Percentiles rank a stretch among this genome's conserved stretches.
Evolutionary conservation across 495 filamentous ascomycete species (phyloP).

Genomic region (Neohortaea acidophila): DNA sequence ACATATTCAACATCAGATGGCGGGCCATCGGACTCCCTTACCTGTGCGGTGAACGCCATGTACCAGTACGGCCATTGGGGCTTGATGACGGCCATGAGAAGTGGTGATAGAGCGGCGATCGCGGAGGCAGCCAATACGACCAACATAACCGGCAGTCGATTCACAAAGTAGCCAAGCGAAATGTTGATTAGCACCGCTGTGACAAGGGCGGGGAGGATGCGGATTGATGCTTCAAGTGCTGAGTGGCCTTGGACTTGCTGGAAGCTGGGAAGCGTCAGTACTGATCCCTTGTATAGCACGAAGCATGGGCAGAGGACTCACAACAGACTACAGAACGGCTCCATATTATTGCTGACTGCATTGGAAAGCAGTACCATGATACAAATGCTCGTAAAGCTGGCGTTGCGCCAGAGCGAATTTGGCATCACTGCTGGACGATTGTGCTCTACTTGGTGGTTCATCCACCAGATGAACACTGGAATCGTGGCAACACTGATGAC

Average conservation of each 20-base stretch:
- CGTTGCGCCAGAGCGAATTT: constrained; percentile 39
- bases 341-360: constrained; percentile 31
- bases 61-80: constrained; percentile 22
- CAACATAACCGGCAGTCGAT: constrained; percentile 11
- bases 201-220: constrained; percentile 17
- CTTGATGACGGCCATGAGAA: constrained; percentile 20
- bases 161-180: constrained; percentile 15
- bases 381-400: constrained; percentile 35
- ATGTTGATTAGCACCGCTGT: constrained; percentile 15
- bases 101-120: constrained; percentile 12
- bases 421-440: constrained; percentile 37
- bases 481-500: constrained; percentile 27
- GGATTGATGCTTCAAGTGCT: constrained; percentile 12
- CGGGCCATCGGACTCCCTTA: neutral
- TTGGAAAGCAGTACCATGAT: constrained; percentile 36
- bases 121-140: constrained; percentile 11
- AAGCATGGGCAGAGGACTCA: too few relatives aligned
- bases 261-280: too few relatives aligned
- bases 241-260: constrained; percentile 15
- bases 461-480: constrained; percentile 35
- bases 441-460: constrained; percentile 28
- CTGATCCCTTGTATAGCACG: too few relatives aligned
- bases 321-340: too few relatives aligned
- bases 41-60: constrained; percentile 15
- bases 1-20: too few relatives aligned